Conservation (phyloP, 129 eudicot genomes). For the Cynara cardunculus region DNA sequence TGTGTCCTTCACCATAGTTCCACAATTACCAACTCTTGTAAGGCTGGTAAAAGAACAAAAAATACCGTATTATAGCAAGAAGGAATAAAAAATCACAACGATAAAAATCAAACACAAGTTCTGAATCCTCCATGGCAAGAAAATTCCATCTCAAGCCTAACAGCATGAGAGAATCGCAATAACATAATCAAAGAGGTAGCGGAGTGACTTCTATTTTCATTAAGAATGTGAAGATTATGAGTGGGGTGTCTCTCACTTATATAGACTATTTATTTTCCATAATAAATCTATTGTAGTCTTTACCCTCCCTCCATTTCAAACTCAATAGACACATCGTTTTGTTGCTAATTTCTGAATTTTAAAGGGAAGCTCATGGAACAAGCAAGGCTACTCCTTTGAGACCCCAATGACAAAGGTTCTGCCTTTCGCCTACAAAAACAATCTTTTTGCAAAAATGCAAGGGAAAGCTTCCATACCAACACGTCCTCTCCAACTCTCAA, state of each 20-base stretch:
- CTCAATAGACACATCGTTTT: not conserved
- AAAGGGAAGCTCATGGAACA: not conserved
- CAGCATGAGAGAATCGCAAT: not conserved
- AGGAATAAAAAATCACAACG: constrained; percentile 5
- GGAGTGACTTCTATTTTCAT: not conserved
- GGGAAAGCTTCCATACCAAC: not conserved
- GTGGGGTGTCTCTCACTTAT: not conserved
- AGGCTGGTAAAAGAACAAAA: constrained; percentile 13
- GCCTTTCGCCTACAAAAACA: not conserved
- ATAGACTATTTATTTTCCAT: not conserved
- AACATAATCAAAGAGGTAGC: not conserved
- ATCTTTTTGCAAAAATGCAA: not conserved
- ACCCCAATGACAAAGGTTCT: not conserved
- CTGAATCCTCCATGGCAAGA: not conserved
- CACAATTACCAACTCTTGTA: constrained; percentile 13
- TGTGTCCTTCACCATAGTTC: constrained; percentile 64
- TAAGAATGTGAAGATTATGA: not conserved
- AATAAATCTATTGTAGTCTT: not conserved
- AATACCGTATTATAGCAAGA: not conserved
- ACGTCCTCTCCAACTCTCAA: not conserved
- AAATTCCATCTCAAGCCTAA: not conserved
- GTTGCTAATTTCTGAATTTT: not conserved
- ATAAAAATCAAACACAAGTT: not conserved
- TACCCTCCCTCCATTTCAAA: not conserved
- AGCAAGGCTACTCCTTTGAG: constrained; percentile 1